These are phyloP conservation scores for Elongisporangium anandrum DNA, from an alignment of 352 stramenopile species.

Conservation along the genomic window DNA sequence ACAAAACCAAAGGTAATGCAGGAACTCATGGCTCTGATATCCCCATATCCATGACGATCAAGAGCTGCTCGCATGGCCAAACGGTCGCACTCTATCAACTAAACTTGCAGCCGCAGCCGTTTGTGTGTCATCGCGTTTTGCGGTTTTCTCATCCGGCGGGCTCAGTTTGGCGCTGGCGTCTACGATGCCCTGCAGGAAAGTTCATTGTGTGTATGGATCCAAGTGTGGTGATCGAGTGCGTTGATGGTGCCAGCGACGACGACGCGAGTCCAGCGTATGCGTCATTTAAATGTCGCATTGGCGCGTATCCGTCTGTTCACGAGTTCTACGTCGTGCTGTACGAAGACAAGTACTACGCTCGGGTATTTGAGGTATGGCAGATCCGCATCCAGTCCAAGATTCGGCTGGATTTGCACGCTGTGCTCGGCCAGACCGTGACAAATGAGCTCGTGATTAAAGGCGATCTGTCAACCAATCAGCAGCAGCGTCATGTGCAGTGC, in stretches of 20 bases:
- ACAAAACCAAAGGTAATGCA: not conserved
- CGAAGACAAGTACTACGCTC: constrained; percentile 79
- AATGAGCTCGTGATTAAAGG: constrained; percentile 90
- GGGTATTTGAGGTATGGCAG: constrained; percentile 82
- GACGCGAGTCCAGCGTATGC: constrained; percentile 11
- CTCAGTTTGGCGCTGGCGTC: constrained; percentile 57
- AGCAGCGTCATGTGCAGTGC: constrained; percentile 36
- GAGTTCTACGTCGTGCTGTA: constrained; percentile 91
- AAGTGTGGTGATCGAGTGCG: constrained; percentile 48
- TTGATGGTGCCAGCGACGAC: constrained; percentile 9
- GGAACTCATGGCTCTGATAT: constrained; percentile 8
- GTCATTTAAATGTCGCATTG: constrained; percentile 84
- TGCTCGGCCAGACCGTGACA: constrained; percentile 76
- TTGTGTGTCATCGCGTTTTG: constrained; percentile 81
- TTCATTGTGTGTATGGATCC: constrained; percentile 70
- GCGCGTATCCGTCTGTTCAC: constrained; percentile 79
- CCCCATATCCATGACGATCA: constrained; percentile 67
- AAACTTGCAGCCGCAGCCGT: constrained; percentile 64
- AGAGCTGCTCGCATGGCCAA: constrained; percentile 87
- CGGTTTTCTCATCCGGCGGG: constrained; percentile 54
- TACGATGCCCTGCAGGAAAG: constrained; percentile 41
- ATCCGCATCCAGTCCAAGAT: constrained; percentile 71
- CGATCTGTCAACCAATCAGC: constrained; percentile 36
- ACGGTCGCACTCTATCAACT: constrained; percentile 88
- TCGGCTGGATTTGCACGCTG: constrained; percentile 16